Percentiles rank a stretch among this genome's conserved stretches.
These are phyloP conservation scores for Bolboschoenus planiculmis DNA, from an alignment of 176 grass and related monocot species.

Conservation along the genomic window DNA sequence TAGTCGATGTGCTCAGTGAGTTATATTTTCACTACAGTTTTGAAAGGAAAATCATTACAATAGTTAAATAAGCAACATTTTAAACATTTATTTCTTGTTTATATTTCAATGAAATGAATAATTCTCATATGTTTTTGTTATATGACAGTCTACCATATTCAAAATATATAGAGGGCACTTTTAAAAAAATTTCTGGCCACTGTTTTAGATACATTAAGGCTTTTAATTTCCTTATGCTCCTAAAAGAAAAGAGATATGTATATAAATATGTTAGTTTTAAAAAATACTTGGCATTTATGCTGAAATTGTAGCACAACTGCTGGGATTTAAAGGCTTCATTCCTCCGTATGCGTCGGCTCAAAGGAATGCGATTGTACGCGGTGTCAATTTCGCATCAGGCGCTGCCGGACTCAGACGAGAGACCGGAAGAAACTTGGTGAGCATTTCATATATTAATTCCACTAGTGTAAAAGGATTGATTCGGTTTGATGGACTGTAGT, in stretches of 20 bases:
- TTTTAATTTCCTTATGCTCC: neutral
- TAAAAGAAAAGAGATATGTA: neutral
- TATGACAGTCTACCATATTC: neutral
- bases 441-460: neutral
- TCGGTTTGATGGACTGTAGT: neutral
- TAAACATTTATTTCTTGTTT: neutral
- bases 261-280: too few species aligned
- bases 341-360: slow-evolving; percentile 56
- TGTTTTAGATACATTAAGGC: neutral
- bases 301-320: slow-evolving; percentile 29
- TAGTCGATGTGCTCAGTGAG: slow-evolving; percentile 82
- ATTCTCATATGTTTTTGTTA: neutral
- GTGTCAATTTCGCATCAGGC: slow-evolving; percentile 79
- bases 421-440: slow-evolving; percentile 82
- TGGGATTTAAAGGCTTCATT: slow-evolving; percentile 56
- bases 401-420: slow-evolving; percentile 62
- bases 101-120: neutral
- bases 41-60: neutral
- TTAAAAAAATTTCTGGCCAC: neutral
- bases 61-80: neutral
- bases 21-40: neutral
- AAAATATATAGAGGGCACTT: neutral
- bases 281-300: neutral
- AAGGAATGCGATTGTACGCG: slow-evolving; percentile 22
- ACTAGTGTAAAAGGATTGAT: neutral